Conservation (phyloP, 192 early-diverging fungal genomes). For the Backusella tarrabulga region DNA sequence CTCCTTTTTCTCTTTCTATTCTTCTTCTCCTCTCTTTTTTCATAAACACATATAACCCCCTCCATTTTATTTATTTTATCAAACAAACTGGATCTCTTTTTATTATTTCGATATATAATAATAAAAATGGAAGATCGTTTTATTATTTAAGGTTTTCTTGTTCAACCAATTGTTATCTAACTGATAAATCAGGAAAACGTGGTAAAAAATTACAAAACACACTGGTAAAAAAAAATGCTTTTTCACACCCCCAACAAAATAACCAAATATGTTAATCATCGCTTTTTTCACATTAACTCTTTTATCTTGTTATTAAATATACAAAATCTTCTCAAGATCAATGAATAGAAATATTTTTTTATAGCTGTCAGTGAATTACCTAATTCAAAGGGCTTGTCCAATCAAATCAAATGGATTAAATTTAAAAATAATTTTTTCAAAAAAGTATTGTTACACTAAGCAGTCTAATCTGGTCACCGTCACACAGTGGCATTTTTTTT, state of each 20-base stretch:
- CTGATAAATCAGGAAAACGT: slow-evolving; percentile 2
- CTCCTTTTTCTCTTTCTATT: background rate
- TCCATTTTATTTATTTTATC: background rate
- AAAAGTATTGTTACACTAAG: background rate
- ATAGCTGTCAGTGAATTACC: background rate
- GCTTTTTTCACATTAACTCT: background rate
- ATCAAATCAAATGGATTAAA: background rate
- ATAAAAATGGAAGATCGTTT: background rate
- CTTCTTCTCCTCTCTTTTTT: background rate
- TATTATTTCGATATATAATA: background rate
- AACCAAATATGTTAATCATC: background rate
- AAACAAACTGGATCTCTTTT: background rate
- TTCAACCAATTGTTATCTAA: background rate
- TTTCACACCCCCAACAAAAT: slow-evolving; percentile 1
- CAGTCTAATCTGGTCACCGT: background rate
- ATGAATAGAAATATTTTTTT: background rate
- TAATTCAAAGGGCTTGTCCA: background rate
- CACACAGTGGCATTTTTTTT: background rate
- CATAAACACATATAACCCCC: background rate
- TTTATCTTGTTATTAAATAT: background rate
- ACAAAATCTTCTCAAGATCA: no score
- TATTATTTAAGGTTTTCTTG: background rate
- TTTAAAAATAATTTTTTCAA: no score
- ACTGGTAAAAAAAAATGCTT: background rate
- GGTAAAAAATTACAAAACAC: background rate